phyloP scores from a whole-genome alignment of 2,329 filamentous ascomycete species.

The Cladosporium sp. region DNA sequence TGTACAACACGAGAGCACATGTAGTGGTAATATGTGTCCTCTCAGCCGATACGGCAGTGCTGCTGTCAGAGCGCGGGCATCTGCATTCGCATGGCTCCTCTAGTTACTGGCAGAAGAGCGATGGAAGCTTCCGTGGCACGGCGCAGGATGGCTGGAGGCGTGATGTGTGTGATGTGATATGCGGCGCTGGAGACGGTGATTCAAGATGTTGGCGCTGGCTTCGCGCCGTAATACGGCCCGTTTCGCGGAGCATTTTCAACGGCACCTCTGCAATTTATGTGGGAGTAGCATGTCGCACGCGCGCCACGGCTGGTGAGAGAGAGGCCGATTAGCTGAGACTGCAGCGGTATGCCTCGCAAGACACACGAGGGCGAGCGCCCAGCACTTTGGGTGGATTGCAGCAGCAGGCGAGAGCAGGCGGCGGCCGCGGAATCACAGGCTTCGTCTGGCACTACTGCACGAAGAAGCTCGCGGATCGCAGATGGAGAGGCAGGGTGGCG shows the following conservation, averaged over 20 bases:
- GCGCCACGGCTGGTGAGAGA: constrained; percentile 2
- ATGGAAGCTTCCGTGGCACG: constrained; percentile 11
- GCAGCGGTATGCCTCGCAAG: not conserved
- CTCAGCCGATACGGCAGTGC: not conserved
- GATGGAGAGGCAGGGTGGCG: constrained; percentile 3
- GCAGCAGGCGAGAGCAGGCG: not conserved
- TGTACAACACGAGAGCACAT: constrained; percentile 3
- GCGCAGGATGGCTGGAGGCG: not conserved
- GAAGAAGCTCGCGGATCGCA: constrained; percentile 5
- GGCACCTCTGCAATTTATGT: not conserved
- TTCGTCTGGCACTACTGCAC: not conserved
- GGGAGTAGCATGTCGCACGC: constrained; percentile 5
- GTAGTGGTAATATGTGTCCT: not conserved
- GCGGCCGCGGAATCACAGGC: not conserved
- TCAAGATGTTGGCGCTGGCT: not conserved
- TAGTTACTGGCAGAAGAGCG: not conserved
- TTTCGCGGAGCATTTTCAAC: not conserved
- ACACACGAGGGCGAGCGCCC: not conserved
- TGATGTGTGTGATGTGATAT: not conserved
- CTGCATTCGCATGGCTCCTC: not conserved
- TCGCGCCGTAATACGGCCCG: constrained; percentile 4
- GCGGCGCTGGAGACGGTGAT: not conserved
- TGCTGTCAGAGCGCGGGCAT: not conserved
- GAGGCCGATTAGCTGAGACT: constrained; percentile 7
- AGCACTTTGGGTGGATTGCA: not conserved